A percentile compares a stretch with the other conserved stretches of the same genome.
Conservation (phyloP, 139 green algal species). For the Eudorina sp. region DNA sequence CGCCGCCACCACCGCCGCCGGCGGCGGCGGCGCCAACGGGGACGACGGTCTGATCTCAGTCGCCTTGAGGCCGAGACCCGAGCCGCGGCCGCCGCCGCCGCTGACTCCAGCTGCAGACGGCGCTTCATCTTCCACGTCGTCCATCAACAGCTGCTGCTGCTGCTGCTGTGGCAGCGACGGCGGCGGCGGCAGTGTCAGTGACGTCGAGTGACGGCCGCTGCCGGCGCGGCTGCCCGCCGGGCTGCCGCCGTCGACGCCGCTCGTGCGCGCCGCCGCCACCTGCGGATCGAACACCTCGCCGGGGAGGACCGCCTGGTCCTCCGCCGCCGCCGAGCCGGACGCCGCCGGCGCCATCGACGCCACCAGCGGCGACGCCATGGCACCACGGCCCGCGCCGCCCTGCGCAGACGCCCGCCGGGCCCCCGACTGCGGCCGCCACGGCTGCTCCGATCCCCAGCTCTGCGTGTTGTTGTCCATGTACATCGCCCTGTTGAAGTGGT, state of each 20-base stretch:
- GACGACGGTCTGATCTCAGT: neutral
- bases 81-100: too few species aligned
- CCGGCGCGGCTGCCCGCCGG: neutral
- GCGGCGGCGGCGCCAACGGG: too few species aligned
- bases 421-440: neutral
- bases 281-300: neutral
- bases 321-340: neutral
- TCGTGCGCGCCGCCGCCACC: neutral
- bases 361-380: neutral
- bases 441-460: neutral
- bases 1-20: neutral
- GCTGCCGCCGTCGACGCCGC: neutral
- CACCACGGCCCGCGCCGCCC: neutral
- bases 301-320: neutral
- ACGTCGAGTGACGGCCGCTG: neutral
- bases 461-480: conserved; percentile 3
- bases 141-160: neutral
- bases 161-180: neutral
- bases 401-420: neutral
- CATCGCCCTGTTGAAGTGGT: conserved; percentile 21
- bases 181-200: neutral
- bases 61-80: neutral
- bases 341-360: neutral
- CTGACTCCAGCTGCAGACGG: too few species aligned
- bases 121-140: neutral